These are phyloP conservation scores for Yarrowia phangngaensis DNA, from an alignment of 805 yeast genomes.

Conservation along the genomic window DNA sequence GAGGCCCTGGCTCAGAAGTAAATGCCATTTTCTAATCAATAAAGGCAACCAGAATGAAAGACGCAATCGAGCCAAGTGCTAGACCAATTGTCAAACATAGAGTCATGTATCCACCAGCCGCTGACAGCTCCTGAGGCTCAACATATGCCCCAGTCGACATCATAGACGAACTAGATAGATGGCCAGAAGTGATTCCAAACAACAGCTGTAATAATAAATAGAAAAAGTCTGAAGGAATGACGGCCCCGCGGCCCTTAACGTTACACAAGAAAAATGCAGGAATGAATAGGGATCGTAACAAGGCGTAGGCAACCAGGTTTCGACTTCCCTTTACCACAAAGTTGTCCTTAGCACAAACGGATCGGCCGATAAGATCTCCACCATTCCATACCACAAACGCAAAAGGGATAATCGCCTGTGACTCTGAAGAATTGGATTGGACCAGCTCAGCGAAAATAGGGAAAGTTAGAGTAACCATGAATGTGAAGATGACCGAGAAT, in stretches of 20 bases:
- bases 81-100: conserved; percentile 75
- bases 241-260: conserved; percentile 45
- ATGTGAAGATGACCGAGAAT: conserved; percentile 65
- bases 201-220: conserved; percentile 67
- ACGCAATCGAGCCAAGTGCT: conserved; percentile 69
- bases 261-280: conserved; percentile 74
- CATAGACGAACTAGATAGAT: conserved; percentile 71
- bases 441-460: conserved; percentile 85
- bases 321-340: conserved; percentile 46
- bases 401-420: conserved; percentile 60
- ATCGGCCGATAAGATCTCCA: conserved; percentile 81
- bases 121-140: conserved; percentile 67
- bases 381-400: conserved; percentile 81
- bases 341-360: conserved; percentile 52
- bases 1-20: conserved; percentile 11
- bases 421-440: conserved; percentile 29
- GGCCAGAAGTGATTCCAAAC: conserved; percentile 89
- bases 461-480: conserved; percentile 69
- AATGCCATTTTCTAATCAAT: conserved; percentile 11
- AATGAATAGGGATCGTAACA: conserved; percentile 53
- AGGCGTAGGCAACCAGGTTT: conserved; percentile 51
- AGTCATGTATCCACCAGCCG: conserved; percentile 91
- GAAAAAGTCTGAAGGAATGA: conserved; percentile 51
- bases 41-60: conserved; percentile 57
- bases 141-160: conserved; percentile 65